Base-by-base conservation (phyloP, 805 yeast genomes). In the Clavispora phyllophila region DNA sequence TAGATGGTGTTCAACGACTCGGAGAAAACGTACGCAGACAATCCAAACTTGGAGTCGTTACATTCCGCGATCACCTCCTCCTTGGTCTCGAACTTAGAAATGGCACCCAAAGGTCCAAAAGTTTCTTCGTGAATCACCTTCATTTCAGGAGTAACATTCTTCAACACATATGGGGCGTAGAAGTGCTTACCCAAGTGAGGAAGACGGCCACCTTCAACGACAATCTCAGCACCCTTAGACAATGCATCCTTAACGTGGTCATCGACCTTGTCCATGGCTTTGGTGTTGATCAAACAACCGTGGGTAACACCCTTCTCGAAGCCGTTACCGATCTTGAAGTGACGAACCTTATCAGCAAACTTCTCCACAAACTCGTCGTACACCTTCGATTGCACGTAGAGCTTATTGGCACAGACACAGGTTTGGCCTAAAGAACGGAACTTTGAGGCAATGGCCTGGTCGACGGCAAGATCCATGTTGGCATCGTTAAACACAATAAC, bases 341-440 rank as follows among this genome's bases (percentile, higher is more conserved):
- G 43, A 19, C 47, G 48, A 19, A 79, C 82, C 45, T 65, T 71
- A 6, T 57, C 75, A 9, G 72, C 66, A 41, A 85, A 68, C 52
- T 62, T 71, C 36, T 61, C 58, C 8, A 76, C 65, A 51, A 84
- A 83, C 54, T 76, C 70, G 41, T 82, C 87, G 54, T 84, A 81
- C n/a, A 86, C 59, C 9, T 68, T 66, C 35, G 70, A 73, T 55
- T 86, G 93, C 26, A 84, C 74, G 56, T 73, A 84, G 37, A 84
- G 59, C 56, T 90, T 72, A 63, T 84, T 84, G 36, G 89, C 88
- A 59, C 89, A 83, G 32, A 84, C 84, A 65, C 95, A 86, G 4
- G 90, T 84, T 63, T 85, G 93, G 47, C 93, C 93, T 34, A 83
- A 74, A 22, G 84, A 82, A 58, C 93, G 74, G 65, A 84, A 81